Evolutionary conservation across 1,139 yeast species (phyloP).

Genomic region (Taphrina wiesneri): DNA sequence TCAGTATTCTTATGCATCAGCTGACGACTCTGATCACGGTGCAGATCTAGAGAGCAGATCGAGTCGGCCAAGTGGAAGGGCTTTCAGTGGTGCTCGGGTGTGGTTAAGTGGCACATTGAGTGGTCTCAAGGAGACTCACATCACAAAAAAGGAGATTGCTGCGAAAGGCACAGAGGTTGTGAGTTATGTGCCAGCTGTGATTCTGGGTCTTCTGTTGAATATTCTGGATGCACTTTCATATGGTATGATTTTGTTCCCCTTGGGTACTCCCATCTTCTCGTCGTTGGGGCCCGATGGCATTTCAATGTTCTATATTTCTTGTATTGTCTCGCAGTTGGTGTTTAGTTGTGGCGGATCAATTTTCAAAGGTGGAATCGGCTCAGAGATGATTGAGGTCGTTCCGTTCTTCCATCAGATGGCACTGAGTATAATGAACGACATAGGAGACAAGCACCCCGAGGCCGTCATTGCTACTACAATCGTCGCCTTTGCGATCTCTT

Average conservation of each 20-base stretch:
- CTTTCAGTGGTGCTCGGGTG: conserved; percentile 1
- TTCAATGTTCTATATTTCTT: conserved; percentile 90
- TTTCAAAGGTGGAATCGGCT: conserved; percentile 85
- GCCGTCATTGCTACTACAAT: conserved; percentile 83
- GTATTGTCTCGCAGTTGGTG: conserved; percentile 81
- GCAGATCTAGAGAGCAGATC: conserved; percentile 6
- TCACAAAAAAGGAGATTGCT: conserved; percentile 11
- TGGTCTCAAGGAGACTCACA: neutral
- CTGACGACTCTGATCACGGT: neutral
- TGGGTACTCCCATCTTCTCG: conserved; percentile 74
- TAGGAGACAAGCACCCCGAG: conserved; percentile 58
- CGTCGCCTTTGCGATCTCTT: conserved; percentile 76
- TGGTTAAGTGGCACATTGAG: neutral
- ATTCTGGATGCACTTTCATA: conserved; percentile 90
- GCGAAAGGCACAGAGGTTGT: conserved; percentile 8
- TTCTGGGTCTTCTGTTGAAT: conserved; percentile 78
- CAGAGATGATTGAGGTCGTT: conserved; percentile 97
- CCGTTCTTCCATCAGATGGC: conserved; percentile 98
- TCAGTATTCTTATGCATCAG: neutral
- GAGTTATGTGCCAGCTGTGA: conserved; percentile 67
- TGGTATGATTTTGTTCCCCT: conserved; percentile 96
- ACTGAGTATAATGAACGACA: conserved; percentile 58
- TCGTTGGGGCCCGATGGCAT: conserved; percentile 83
- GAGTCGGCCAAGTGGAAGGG: neutral
- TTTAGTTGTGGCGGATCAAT: conserved; percentile 89